A percentile compares a stretch with the other conserved stretches of the same genome.
Evolutionary conservation across 169 alveolate species (phyloP).

Genomic region (Amoebophrya sp.): DNA sequence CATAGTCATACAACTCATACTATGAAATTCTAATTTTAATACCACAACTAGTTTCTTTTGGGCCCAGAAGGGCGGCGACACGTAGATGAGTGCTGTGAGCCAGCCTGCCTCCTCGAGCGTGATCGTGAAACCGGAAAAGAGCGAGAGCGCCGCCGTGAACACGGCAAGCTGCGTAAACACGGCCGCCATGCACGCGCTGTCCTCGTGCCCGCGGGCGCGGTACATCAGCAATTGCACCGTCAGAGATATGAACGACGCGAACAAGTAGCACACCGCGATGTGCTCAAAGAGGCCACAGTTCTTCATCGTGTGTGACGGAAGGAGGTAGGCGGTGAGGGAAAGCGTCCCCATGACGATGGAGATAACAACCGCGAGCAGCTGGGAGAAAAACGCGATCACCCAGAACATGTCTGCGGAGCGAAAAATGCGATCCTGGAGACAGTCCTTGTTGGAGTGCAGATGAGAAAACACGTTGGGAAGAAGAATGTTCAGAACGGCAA

Average conservation of each 20-base stretch:
- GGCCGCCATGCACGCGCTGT: neutral
- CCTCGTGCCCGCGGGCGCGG: neutral
- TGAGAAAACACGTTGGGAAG: neutral
- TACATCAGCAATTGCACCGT: neutral
- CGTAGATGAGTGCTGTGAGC: neutral
- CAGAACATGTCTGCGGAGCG: neutral
- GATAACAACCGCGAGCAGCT: neutral
- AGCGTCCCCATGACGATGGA: neutral
- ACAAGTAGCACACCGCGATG: neutral
- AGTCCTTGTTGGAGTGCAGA: neutral
- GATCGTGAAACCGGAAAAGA: neutral
- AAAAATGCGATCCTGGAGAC: neutral
- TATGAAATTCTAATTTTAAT: no score
- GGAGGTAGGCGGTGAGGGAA: neutral
- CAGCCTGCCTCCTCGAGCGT: neutral
- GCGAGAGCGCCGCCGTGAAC: neutral
- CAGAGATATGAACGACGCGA: neutral
- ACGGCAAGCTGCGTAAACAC: neutral
- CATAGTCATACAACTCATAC: no score
- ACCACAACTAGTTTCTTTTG: neutral
- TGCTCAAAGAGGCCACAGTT: neutral
- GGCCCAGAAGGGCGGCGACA: neutral
- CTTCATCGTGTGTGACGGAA: neutral
- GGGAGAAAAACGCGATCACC: neutral
- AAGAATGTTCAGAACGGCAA: neutral